Evolutionary conservation across 495 filamentous ascomycete species (phyloP), one percentile per base, ranked within the genome.

Genomic region (Annulohypoxylon bovei): DNA sequence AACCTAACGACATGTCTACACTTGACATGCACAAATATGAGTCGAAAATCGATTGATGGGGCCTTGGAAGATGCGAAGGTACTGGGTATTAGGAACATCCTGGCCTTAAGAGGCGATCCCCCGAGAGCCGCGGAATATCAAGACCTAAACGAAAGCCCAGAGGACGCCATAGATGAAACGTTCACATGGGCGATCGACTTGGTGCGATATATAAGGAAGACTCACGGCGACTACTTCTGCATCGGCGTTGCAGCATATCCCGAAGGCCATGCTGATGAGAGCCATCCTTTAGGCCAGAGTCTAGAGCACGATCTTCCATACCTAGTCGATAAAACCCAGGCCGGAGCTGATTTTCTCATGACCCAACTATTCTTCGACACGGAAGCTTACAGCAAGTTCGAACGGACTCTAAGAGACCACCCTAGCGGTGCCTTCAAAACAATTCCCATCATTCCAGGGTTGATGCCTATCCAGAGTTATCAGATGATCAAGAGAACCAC

Each of bases 21-120:
- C 77, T 82, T 99, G 66, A 99, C 95, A 6, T 99, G 95, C 80
- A 99, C 95, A 44, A 99, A 99, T 78, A 98, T 98, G 94, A 95
- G 89, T 74, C 88, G 90, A 62, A 86, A 84, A 28, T 77, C 97
- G 71, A 88, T 98, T 47, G 96, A 99, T 72, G 88, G 93, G 75
- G 92, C 95, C 0, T 80, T 99, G 68, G 93, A 97, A 73, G 90
- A 95, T 68, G 95, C 95, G 12, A 98, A 96, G 80, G 92, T 86
- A n/a, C 82, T 98, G 37, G 95, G 95, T 1, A 92, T 99, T 62
- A 86, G 94, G 64, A 99, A 99, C 75, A 97, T 99, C 58, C 86
- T 99, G 37, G 95, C 95, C 18, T 84, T 99, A 56, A 86, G 95
- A 68, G 95, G 95, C n/a, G 95, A 99, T 76, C 93, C 94, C 46